A percentile compares a stretch with the other conserved stretches of the same genome.
phyloP scores from a whole-genome alignment of 2,329 filamentous ascomycete genomes.

The Claviceps fusiformis region DNA sequence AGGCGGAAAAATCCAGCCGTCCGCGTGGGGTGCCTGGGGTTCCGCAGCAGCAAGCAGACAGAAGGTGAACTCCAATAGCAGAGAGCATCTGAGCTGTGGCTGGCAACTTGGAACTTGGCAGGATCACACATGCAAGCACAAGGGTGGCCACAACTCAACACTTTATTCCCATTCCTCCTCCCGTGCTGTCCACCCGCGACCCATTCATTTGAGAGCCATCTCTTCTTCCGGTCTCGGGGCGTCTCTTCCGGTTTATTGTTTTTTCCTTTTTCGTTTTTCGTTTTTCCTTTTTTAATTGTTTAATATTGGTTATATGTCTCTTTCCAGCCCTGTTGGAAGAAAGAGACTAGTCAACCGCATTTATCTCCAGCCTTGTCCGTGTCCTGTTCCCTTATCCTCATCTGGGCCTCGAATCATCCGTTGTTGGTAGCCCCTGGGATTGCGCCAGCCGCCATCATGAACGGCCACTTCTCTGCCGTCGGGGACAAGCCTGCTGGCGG shows the following conservation, averaged over 20 bases:
- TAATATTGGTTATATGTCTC: too few species aligned
- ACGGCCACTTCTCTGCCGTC: constrained; percentile 67
- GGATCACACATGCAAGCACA: not conserved
- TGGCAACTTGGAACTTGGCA: too few species aligned
- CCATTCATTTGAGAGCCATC: not conserved
- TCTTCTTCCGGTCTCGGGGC: not conserved
- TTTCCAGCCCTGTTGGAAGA: not conserved
- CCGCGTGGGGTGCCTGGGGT: not conserved
- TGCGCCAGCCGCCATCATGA: constrained; percentile 37
- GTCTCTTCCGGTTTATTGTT: not conserved
- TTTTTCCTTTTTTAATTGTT: not conserved
- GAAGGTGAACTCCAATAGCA: too few species aligned
- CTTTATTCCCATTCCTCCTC: not conserved
- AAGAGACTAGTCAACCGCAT: not conserved
- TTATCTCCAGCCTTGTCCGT: not conserved
- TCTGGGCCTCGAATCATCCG: not conserved
- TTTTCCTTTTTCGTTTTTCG: not conserved
- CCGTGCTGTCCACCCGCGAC: not conserved
- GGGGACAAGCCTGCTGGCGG: constrained; percentile 50
- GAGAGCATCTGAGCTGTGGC: too few species aligned
- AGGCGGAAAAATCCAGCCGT: constrained; percentile 3
- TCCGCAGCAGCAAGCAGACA: too few species aligned
- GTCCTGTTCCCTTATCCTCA: not conserved
- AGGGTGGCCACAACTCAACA: not conserved
- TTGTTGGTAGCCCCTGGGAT: constrained; percentile 1